phyloP scores from a whole-genome alignment of 768 basidiomycete species.

The Collybia mongolica region DNA sequence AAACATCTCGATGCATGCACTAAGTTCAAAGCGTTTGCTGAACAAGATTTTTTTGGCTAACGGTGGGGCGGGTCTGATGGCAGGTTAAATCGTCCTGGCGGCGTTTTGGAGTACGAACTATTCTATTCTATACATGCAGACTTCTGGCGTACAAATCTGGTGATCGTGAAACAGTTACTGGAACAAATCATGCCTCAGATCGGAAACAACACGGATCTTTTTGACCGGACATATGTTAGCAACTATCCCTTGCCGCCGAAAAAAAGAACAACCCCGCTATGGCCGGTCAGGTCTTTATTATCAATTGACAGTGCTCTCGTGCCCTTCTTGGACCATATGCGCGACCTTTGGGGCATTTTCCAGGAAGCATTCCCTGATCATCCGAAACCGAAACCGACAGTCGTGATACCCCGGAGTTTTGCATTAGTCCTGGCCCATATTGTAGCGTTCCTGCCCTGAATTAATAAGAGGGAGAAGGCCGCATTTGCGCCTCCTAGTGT shows the following conservation, averaged over 20 bases:
- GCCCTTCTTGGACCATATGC: constrained; percentile 2
- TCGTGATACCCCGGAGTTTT: background rate
- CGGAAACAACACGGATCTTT: constrained; percentile 77
- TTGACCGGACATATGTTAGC: constrained; percentile 82
- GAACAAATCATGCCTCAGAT: constrained; percentile 61
- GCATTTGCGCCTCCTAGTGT: background rate
- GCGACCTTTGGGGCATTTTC: background rate
- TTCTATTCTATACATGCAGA: background rate
- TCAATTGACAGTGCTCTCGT: background rate
- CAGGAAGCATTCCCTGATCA: background rate
- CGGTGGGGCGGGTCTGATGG: constrained; percentile 56
- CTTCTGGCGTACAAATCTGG: constrained; percentile 51
- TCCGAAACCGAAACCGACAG: background rate
- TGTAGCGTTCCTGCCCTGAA: background rate
- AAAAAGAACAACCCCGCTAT: constrained; percentile 38
- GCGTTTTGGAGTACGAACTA: constrained; percentile 72
- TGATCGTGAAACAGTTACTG: constrained; percentile 68
- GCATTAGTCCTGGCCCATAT: background rate
- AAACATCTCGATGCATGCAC: constrained; percentile 74
- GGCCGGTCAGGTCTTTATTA: background rate
- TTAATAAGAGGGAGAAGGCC: background rate
- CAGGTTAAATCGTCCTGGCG: constrained; percentile 78
- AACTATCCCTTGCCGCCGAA: constrained; percentile 81
- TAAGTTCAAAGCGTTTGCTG: constrained; percentile 75
- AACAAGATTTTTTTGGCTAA: constrained; percentile 72